A percentile compares a stretch with the other conserved stretches of the same genome.
These are phyloP conservation scores for Phylloporus scabripes DNA, from an alignment of 768 basidiomycete genomes.

Conservation along the genomic window DNA sequence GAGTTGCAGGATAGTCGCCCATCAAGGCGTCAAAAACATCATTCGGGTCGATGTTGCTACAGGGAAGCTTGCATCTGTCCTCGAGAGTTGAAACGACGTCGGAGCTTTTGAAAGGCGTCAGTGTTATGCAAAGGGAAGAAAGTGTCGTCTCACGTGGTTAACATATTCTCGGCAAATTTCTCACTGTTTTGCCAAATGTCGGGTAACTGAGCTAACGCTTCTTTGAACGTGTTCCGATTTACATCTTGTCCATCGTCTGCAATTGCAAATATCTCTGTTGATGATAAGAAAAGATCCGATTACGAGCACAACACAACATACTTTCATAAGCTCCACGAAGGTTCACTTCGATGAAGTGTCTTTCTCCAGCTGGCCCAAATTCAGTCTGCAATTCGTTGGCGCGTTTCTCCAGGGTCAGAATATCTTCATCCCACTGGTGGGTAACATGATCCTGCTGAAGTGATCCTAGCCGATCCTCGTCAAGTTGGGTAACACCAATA, in stretches of 20 bases:
- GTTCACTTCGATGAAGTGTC: slow-evolving; percentile 43
- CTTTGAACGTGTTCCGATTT: slow-evolving; percentile 38
- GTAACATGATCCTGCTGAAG: background rate
- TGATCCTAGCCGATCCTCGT: slow-evolving; percentile 9
- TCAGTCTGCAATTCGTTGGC: slow-evolving; percentile 29
- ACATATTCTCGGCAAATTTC: slow-evolving; percentile 43
- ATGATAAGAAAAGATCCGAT: slow-evolving; percentile 10
- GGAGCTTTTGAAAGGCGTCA: slow-evolving; percentile 37
- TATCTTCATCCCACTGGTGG: slow-evolving; percentile 37
- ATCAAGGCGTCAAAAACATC: slow-evolving; percentile 49
- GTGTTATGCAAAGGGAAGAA: background rate
- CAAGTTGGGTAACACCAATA: slow-evolving; percentile 22
- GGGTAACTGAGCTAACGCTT: slow-evolving; percentile 49
- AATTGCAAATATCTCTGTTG: slow-evolving; percentile 38
- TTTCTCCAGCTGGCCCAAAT: slow-evolving; percentile 41
- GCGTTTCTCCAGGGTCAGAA: slow-evolving; percentile 34
- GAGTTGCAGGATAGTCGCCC: slow-evolving; percentile 42
- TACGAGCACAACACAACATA: slow-evolving; percentile 28
- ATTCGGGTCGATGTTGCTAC: slow-evolving; percentile 44
- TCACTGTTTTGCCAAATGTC: slow-evolving; percentile 52
- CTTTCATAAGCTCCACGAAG: slow-evolving; percentile 51
- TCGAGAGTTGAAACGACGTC: slow-evolving; percentile 57
- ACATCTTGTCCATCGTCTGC: slow-evolving; percentile 28
- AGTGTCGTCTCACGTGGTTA: slow-evolving; percentile 50
- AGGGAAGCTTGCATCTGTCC: slow-evolving; percentile 38